Base-by-base conservation (phyloP, 768 basidiomycete genomes). In the Boletus rubropictus region DNA sequence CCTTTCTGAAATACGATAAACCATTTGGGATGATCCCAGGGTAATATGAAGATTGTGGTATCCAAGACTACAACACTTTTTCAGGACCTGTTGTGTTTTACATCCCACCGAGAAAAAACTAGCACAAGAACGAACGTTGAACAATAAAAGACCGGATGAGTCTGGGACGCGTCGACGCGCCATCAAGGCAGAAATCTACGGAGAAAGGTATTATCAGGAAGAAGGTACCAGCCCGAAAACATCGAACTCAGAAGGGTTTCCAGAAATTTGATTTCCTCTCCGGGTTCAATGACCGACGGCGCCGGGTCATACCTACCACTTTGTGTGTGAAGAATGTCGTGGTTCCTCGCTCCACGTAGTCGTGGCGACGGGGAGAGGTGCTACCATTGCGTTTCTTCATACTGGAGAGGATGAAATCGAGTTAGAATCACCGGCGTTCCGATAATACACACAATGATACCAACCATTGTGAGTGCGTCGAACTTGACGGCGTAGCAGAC, bases 381-480 rank as follows among this genome's bases (percentile, higher is more conserved):
- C 37, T 40, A 2, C 37, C 9, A 6, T 5, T 39, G 22, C 51
- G 40, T 25, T 37, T 52, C 10, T n/a, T 48, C 5, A 4, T n/a
- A 15, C 57, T 53, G 33, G 20, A 33, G 20, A 33, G 18, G 32
- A 20, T 10, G 12, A 4, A 17, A 15, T 4, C 7, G 20, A 15
- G 31, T 52, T 14, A 42, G 28, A n/a, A 43, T 14, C 17, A 33
- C 25, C 8, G 21, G n/a, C n/a, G 7, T 27, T 20, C 15, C 17
- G 18, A 50, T 11, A n/a, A 45, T n/a, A 8, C 7, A 42, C 18
- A 9, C 27, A n/a, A 21, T 37, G 22, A 39, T 25, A 42, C 54
- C 11, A 3, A 58, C 57, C 58, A 63, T 31, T 48, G 22, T 17
- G 59, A 43, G 17, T 21, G 17, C 11, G 52, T 14, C 8, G 25